phyloP scores from a whole-genome alignment of 345 rosid genomes.

The Eutrema japonicum region DNA sequence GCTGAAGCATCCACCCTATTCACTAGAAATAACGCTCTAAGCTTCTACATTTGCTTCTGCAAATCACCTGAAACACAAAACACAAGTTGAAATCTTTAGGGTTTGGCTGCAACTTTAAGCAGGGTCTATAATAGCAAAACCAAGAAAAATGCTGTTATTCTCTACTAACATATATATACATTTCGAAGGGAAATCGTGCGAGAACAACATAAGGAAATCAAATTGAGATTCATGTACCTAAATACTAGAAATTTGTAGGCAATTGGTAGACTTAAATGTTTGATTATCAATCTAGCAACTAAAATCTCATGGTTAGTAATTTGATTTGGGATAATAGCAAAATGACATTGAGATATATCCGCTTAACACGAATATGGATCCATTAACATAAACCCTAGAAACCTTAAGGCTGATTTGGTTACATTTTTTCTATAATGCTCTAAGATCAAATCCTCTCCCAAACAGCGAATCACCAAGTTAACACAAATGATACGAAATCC shows the following conservation, averaged over 20 bases:
- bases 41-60: slow-evolving; percentile 8
- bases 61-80: slow-evolving; percentile 30
- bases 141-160: background rate
- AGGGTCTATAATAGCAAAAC: background rate
- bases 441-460: background rate
- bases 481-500: background rate
- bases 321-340: no score
- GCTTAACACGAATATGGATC: no score
- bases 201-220: background rate
- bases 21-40: background rate
- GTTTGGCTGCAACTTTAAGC: background rate
- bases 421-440: background rate
- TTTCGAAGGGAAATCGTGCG: background rate
- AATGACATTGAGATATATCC: no score
- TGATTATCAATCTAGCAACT: no score
- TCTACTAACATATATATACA: background rate
- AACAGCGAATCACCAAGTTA: background rate
- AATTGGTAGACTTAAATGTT: background rate
- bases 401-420: background rate
- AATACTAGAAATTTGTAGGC: background rate
- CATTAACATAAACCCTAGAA: no score
- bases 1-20: background rate
- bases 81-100: slow-evolving; percentile 1
- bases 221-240: background rate
- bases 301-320: no score